Base-by-base conservation (phyloP, 371 early-diverging fungal genomes). In the Catenaria anguillulae region DNA sequence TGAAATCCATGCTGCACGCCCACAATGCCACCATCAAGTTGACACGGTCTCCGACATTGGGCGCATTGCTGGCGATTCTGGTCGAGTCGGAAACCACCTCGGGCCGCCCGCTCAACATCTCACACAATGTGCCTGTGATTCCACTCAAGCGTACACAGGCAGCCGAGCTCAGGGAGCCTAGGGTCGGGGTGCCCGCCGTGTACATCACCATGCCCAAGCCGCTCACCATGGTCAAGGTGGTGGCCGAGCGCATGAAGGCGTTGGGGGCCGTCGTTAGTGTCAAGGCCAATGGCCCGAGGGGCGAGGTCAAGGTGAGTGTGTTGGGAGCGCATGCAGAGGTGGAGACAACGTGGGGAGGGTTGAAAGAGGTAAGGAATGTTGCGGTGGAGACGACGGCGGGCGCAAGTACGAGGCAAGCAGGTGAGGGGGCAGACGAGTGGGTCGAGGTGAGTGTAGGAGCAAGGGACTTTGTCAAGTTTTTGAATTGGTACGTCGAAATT, bases 391-490 rank as follows among this genome's bases (percentile, higher is more conserved):
- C n/a, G n/a, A n/a, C n/a, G n/a, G n/a, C n/a, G n/a, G n/a, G n/a
- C n/a, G n/a, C n/a, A n/a, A n/a, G n/a, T n/a, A n/a, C n/a, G n/a
- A n/a, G n/a, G n/a, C n/a, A n/a, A n/a, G n/a, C n/a, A n/a, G n/a
- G n/a, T n/a, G n/a, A n/a, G n/a, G n/a, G n/a, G n/a, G n/a, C n/a
- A n/a, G n/a, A n/a, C n/a, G n/a, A n/a, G n/a, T 37, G 8, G 37
- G 37, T 37, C 4, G 8, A 8, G 10, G 56, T 55, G 17, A n/a
- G 2, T 19, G n/a, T 55, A 3, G 3, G 4, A 3, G 19, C 2
- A 13, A 55, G n/a, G 33, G 56, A 55, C n/a, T n/a, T 55, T 8
- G 23, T 55, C 33, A 55, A 55, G 56, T 55, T 55, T 23, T 19
- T 55, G 10, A 33, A 19, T 19, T 55, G 56, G 56, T 55, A 55